These are phyloP conservation scores for Epichloe gansuensis DNA, from an alignment of 2,329 filamentous ascomycete species.

Conservation along the genomic window DNA sequence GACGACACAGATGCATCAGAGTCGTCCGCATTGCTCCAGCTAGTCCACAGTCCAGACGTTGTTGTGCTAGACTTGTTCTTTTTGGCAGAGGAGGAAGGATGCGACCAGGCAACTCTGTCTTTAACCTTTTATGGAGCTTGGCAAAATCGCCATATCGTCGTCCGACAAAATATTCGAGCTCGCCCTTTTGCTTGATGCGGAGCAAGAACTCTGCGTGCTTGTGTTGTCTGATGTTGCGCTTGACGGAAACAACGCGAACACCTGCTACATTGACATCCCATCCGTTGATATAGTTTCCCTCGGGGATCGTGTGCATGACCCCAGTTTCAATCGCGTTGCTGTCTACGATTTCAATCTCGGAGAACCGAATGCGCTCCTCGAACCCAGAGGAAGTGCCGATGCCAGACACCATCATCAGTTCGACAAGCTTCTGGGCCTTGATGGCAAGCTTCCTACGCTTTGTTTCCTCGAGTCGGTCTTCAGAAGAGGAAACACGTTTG, in stretches of 20 bases:
- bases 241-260: conserved; percentile 68
- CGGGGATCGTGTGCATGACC: conserved; percentile 72
- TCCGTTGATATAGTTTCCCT: conserved; percentile 84
- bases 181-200: conserved; percentile 66
- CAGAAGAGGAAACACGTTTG: conserved; percentile 93
- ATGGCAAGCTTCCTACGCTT: conserved; percentile 84
- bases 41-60: conserved; percentile 41
- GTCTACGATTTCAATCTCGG: conserved; percentile 94
- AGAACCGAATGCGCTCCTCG: conserved; percentile 92
- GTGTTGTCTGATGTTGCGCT: conserved; percentile 79
- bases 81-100: conserved; percentile 74
- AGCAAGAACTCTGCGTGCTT: conserved; percentile 91
- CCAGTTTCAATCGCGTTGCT: conserved; percentile 85
- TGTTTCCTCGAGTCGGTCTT: conserved; percentile 90
- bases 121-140: conserved; percentile 64
- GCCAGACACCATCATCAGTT: conserved; percentile 99
- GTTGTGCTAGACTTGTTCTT: conserved; percentile 81
- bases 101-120: conserved; percentile 80
- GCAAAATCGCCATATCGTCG: conserved; percentile 83
- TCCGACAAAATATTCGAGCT: conserved; percentile 67
- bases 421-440: conserved; percentile 91
- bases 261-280: conserved; percentile 96
- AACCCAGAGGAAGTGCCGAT: conserved; percentile 93
- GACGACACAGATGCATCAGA: conserved; percentile 74
- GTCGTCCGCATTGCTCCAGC: conserved; percentile 45